Percentiles rank a stretch among this genome's conserved stretches.
phyloP scores from a whole-genome alignment of 164 flowering plant genomes.

The Aristolochia contorta region DNA sequence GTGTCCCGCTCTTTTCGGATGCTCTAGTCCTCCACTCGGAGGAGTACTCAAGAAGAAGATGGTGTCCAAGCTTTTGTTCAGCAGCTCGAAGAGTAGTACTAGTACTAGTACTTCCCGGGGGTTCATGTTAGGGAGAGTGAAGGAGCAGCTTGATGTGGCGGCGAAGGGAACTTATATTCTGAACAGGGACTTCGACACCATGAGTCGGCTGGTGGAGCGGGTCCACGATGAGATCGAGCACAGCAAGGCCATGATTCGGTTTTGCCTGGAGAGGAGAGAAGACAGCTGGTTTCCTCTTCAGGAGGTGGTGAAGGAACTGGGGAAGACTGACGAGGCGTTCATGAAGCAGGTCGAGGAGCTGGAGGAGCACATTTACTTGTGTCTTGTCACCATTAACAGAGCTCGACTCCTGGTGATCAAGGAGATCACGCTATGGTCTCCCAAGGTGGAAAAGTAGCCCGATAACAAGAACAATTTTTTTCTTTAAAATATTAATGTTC shows the following conservation, averaged over 20 bases:
- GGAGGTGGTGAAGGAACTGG: conserved; percentile 34
- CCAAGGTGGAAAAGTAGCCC: too few relatives aligned
- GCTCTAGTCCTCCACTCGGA: conserved; percentile 15
- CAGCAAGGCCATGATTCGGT: conserved; percentile 29
- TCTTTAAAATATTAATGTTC: too few relatives aligned
- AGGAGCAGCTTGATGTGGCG: conserved; percentile 44
- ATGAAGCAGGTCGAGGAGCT: conserved; percentile 53
- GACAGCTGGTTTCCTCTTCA: conserved; percentile 27
- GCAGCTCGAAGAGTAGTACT: too few relatives aligned
- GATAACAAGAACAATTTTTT: too few relatives aligned
- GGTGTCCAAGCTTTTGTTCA: conserved; percentile 7
- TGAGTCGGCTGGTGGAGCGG: conserved; percentile 32
- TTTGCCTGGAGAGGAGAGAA: conserved; percentile 40
- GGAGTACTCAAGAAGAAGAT: conserved; percentile 19
- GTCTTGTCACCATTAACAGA: conserved; percentile 54
- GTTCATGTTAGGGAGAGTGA: conserved; percentile 16
- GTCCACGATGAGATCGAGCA: conserved; percentile 45
- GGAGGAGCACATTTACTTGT: conserved; percentile 60
- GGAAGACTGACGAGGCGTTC: conserved; percentile 30
- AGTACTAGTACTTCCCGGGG: too few relatives aligned
- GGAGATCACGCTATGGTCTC: conserved; percentile 23
- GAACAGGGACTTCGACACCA: conserved; percentile 45
- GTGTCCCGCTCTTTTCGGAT: conserved; percentile 37
- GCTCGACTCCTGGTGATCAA: conserved; percentile 40
- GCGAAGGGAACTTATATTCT: conserved; percentile 49